These are phyloP conservation scores for Deuterostichococcus epilithicus DNA, from an alignment of 139 green algal genomes.

Conservation along the genomic window DNA sequence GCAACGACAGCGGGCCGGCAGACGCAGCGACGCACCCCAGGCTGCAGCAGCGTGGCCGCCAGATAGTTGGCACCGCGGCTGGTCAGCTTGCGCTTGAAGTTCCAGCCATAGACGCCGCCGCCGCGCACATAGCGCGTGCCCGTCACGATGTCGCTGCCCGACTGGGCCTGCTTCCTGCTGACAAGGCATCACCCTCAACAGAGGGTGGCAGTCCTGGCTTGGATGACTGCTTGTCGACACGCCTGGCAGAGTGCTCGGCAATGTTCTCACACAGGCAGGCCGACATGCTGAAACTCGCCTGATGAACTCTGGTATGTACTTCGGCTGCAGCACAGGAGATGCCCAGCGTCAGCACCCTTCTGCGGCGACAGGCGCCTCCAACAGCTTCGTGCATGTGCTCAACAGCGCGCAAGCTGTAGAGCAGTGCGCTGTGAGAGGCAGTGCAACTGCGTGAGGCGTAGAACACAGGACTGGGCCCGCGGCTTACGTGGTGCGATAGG, in stretches of 20 bases:
- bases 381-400: too few relatives aligned
- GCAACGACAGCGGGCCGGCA: too few relatives aligned
- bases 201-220: not conserved
- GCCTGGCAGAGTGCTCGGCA: not conserved
- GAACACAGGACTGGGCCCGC: too few relatives aligned
- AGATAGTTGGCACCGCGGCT: conserved; percentile 89
- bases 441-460: too few relatives aligned
- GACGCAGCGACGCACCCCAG: conserved; percentile 32
- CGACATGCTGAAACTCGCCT: conserved; percentile 15
- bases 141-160: conserved; percentile 75
- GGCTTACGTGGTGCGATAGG: conserved; percentile 84
- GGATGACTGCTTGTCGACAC: not conserved
- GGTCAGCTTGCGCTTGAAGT: conserved; percentile 82
- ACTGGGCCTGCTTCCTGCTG: conserved; percentile 51
- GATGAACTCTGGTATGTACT: conserved; percentile 68
- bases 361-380: not conserved
- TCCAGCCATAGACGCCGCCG: conserved; percentile 90
- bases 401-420: too few relatives aligned
- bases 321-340: conserved; percentile 37
- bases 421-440: too few relatives aligned
- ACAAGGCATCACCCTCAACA: too few relatives aligned
- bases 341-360: not conserved
- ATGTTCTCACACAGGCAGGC: not conserved
- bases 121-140: conserved; percentile 79
- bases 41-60: conserved; percentile 72